Conservation (phyloP, 139 green algal species). For the Coelastrella sp. region DNA sequence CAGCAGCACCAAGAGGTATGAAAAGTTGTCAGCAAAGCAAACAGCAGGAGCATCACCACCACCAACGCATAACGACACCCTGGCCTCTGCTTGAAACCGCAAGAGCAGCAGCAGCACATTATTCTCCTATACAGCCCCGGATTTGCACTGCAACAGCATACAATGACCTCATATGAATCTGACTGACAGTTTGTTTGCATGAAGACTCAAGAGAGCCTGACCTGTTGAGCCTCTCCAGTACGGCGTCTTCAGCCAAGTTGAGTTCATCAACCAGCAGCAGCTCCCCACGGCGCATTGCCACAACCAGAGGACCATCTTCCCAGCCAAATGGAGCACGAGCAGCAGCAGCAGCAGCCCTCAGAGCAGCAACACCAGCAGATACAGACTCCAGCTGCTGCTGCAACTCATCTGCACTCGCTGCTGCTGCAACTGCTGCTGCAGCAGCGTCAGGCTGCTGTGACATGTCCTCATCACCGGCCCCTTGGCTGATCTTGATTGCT, state of each 20-base stretch:
- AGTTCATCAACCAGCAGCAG: constrained; percentile 98
- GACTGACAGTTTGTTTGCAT: too few species aligned
- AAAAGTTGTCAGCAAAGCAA: background rate
- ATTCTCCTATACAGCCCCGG: too few species aligned
- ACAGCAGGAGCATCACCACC: too few species aligned
- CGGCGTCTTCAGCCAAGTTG: constrained; percentile 97
- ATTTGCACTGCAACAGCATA: too few species aligned
- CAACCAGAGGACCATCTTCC: constrained; percentile 95
- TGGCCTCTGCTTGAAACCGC: too few species aligned
- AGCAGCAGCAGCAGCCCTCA: constrained; percentile 54
- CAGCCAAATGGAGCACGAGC: constrained; percentile 86
- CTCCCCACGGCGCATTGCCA: constrained; percentile 93
- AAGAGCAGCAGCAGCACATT: too few species aligned
- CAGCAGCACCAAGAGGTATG: too few species aligned
- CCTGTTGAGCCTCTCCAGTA: constrained; percentile 98
- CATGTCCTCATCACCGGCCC: background rate
- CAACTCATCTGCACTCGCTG: constrained; percentile 3
- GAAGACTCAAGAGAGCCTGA: constrained; percentile 32
- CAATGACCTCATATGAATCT: too few species aligned
- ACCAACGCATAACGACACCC: too few species aligned
- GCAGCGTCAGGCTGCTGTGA: background rate
- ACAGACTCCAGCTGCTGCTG: constrained; percentile 51
- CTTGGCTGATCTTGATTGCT: background rate
- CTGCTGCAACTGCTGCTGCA: constrained; percentile 20
- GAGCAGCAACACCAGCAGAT: constrained; percentile 29